These are phyloP conservation scores for Arthrobotrys sphaeroides DNA, from an alignment of 2,329 filamentous ascomycete genomes.

Conservation along the genomic window DNA sequence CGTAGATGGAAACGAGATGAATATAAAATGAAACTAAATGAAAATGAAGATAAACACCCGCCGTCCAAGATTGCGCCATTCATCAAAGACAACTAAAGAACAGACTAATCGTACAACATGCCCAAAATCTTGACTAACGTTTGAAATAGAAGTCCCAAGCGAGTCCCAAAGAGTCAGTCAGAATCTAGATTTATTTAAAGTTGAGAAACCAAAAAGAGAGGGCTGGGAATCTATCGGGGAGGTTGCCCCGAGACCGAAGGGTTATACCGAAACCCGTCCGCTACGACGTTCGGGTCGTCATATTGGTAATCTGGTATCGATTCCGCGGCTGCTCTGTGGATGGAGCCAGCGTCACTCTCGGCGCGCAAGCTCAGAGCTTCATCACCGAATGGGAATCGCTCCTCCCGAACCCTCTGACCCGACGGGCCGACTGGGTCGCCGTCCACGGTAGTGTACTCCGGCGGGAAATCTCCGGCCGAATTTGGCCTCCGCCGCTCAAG, in stretches of 20 bases:
- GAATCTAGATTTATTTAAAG: not conserved
- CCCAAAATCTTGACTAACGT: not conserved
- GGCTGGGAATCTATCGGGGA: not conserved
- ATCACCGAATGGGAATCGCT: conserved; percentile 47
- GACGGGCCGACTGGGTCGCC: conserved; percentile 26
- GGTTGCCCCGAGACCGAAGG: conserved; percentile 16
- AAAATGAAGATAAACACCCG: conserved; percentile 20
- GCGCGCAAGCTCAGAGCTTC: conserved; percentile 42
- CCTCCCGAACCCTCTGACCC: conserved; percentile 33
- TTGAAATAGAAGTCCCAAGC: not conserved
- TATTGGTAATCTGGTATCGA: conserved; percentile 45
- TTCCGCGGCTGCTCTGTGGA: conserved; percentile 9
- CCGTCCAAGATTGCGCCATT: conserved; percentile 25
- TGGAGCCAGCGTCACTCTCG: conserved; percentile 35
- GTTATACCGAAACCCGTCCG: conserved; percentile 48
- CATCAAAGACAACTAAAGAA: not conserved
- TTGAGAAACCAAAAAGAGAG: not conserved
- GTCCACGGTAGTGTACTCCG: conserved; percentile 48
- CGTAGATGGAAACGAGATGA: not conserved
- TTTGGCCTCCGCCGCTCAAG: conserved; percentile 31
- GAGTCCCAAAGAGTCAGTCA: not conserved
- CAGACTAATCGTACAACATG: conserved; percentile 10
- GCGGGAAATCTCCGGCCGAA: conserved; percentile 43
- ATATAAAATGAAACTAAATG: not conserved
- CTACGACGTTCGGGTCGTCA: conserved; percentile 44